phyloP scores from a whole-genome alignment of 768 basidiomycete genomes.

The Mycena galericulata region DNA sequence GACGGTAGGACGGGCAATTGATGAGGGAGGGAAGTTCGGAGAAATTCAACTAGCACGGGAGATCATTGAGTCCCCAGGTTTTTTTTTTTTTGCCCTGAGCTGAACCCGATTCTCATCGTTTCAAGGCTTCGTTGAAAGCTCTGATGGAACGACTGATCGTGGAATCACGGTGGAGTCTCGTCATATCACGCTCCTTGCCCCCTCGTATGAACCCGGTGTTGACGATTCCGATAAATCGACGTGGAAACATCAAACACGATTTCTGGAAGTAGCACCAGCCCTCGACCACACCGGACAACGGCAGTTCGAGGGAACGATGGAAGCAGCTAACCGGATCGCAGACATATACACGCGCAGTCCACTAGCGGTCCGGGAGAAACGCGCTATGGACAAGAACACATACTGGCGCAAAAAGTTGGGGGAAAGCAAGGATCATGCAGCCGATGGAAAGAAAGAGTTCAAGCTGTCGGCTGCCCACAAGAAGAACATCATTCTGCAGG shows the following conservation, averaged over 20 bases:
- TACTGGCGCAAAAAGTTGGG: background rate
- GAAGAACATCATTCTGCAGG: background rate
- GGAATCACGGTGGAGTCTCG: conserved; percentile 34
- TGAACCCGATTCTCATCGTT: too few species aligned
- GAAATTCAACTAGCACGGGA: conserved; percentile 31
- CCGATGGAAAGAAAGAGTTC: conserved; percentile 19
- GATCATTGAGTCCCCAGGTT: background rate
- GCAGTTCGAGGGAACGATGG: conserved; percentile 40
- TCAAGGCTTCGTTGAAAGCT: conserved; percentile 17
- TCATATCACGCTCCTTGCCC: conserved; percentile 29
- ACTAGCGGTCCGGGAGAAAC: conserved; percentile 1
- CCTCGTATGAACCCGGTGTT: conserved; percentile 26
- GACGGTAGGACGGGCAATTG: conserved; percentile 6
- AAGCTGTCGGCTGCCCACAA: background rate
- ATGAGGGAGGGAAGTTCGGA: conserved; percentile 25
- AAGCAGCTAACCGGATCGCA: conserved; percentile 23
- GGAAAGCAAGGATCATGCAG: background rate
- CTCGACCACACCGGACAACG: conserved; percentile 42
- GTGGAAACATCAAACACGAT: conserved; percentile 30
- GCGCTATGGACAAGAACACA: background rate
- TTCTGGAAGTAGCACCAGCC: conserved; percentile 33
- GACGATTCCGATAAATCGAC: conserved; percentile 32
- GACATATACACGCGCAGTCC: conserved; percentile 39
- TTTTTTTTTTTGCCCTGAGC: background rate
- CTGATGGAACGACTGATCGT: conserved; percentile 40